phyloP scores from a whole-genome alignment of 106 monocot species.

The Phalaenopsis equestris region DNA sequence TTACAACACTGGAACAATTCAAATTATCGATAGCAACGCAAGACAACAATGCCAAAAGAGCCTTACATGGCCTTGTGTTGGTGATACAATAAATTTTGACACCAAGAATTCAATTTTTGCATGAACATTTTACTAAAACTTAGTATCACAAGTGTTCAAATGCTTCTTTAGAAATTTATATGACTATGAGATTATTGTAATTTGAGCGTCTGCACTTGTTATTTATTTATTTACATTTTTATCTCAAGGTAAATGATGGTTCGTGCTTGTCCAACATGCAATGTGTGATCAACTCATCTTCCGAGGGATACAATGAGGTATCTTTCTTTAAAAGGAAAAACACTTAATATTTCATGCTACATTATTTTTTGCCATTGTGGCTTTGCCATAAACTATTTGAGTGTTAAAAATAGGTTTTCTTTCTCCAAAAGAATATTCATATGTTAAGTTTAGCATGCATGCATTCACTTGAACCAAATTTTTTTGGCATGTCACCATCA shows the following conservation, averaged over 20 bases:
- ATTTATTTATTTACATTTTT: too few species aligned
- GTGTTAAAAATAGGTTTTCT: not conserved
- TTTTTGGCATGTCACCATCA: not conserved
- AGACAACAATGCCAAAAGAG: not conserved
- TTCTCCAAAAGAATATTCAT: not conserved
- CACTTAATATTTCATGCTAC: not conserved
- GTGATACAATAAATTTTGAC: not conserved
- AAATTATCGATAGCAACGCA: not conserved
- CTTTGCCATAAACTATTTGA: not conserved
- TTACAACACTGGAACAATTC: too few species aligned
- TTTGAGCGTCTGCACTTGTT: not conserved
- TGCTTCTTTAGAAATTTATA: not conserved
- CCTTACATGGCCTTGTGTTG: not conserved
- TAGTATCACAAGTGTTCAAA: not conserved
- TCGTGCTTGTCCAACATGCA: slow-evolving; percentile 95
- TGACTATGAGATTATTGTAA: not conserved
- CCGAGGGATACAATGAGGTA: slow-evolving; percentile 88
- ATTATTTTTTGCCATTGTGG: not conserved
- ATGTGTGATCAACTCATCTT: slow-evolving; percentile 76
- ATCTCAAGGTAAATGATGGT: slow-evolving; percentile 87
- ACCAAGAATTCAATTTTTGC: not conserved
- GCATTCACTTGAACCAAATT: not conserved
- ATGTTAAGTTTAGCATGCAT: not conserved
- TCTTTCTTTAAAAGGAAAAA: not conserved
- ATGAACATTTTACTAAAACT: not conserved